Percentiles rank a stretch among this genome's conserved stretches.
Evolutionary conservation across 2,329 filamentous ascomycete species (phyloP).

Genomic region (Akanthomyces uredinophilus): DNA sequence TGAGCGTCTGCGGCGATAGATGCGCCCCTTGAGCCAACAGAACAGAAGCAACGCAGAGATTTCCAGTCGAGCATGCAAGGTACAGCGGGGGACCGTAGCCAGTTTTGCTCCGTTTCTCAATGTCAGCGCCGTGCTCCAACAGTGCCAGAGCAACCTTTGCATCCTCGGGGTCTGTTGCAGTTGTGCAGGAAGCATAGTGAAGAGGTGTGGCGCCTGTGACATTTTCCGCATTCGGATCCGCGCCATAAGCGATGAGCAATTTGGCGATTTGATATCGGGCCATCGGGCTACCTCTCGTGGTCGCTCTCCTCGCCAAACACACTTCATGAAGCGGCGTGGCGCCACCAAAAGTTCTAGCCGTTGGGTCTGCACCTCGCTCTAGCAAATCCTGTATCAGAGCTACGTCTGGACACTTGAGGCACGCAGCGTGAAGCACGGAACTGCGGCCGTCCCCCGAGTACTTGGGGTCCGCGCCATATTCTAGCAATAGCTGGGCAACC

Average conservation of each 20-base stretch:
- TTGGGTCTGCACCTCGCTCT: background rate
- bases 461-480: background rate
- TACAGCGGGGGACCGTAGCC: background rate
- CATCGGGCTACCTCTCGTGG: too few species aligned
- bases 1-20: background rate
- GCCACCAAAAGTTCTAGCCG: background rate
- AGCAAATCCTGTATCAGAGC: background rate
- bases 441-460: background rate
- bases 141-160: background rate
- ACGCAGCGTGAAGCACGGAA: background rate
- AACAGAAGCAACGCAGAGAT: background rate
- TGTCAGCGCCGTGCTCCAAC: background rate
- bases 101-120: background rate
- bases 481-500: background rate
- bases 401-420: background rate
- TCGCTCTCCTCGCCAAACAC: background rate
- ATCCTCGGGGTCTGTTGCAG: background rate
- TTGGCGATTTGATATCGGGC: background rate
- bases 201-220: background rate
- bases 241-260: background rate
- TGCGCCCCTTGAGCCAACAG: background rate
- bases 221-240: background rate
- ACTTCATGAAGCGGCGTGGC: background rate
- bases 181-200: background rate
- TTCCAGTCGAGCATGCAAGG: background rate